phyloP scores from a whole-genome alignment of 2,329 filamentous ascomycete species.

The Hypoxylon sp. region DNA sequence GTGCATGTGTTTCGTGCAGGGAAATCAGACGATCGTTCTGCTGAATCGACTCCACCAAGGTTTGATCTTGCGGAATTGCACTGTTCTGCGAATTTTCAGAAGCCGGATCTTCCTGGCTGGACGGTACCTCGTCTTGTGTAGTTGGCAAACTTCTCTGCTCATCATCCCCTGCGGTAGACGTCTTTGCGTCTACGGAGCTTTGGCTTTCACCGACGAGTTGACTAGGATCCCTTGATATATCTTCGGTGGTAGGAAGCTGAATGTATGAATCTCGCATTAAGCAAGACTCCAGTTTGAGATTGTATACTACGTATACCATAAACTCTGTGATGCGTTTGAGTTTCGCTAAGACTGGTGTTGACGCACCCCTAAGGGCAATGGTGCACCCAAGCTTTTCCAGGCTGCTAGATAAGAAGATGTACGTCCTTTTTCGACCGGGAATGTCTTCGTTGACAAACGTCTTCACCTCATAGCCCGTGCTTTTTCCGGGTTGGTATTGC shows the following conservation, averaged over 20 bases:
- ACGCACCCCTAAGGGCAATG: slow-evolving; percentile 86
- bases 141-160: slow-evolving; percentile 37
- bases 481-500: slow-evolving; percentile 78
- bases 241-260: slow-evolving; percentile 73
- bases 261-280: slow-evolving; percentile 93
- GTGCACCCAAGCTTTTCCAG: slow-evolving; percentile 91
- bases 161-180: slow-evolving; percentile 24
- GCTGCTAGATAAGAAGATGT: slow-evolving; percentile 93
- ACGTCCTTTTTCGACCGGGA: slow-evolving; percentile 84
- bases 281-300: slow-evolving; percentile 93
- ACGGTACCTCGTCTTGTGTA: slow-evolving; percentile 35
- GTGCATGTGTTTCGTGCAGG: slow-evolving; percentile 56
- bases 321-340: slow-evolving; percentile 97
- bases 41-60: slow-evolving; percentile 28
- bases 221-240: slow-evolving; percentile 52
- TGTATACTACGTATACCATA: slow-evolving; percentile 99
- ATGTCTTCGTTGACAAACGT: slow-evolving; percentile 86
- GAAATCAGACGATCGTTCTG: slow-evolving; percentile 46
- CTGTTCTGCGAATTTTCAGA: slow-evolving; percentile 30
- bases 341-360: slow-evolving; percentile 73
- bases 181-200: slow-evolving; percentile 45
- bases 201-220: slow-evolving; percentile 50
- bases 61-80: slow-evolving; percentile 28
- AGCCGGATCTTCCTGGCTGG: slow-evolving; percentile 39
- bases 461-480: slow-evolving; percentile 91